A percentile compares a stretch with the other conserved stretches of the same genome.
Evolutionary conservation across 129 eudicot species (phyloP).

Genomic region (Tanacetum coccineum): DNA sequence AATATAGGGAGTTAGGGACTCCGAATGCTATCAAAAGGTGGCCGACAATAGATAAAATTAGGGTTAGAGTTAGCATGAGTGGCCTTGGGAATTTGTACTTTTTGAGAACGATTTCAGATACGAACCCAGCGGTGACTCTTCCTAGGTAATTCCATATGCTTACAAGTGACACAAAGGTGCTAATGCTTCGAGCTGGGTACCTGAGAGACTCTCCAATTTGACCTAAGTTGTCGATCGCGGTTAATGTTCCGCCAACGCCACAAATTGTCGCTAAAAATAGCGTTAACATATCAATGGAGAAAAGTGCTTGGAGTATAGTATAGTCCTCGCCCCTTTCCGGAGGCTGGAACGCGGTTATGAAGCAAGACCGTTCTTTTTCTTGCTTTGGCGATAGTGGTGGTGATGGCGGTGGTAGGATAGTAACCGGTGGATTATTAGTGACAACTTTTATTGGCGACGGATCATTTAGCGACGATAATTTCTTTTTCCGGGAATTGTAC

Average conservation of each 20-base stretch:
- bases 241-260: constrained; percentile 79
- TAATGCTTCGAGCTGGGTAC: constrained; percentile 51
- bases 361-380: constrained; percentile 44
- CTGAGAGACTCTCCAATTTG: constrained; percentile 65
- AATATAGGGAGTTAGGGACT: constrained; percentile 60
- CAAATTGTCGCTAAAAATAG: constrained; percentile 63
- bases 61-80: constrained; percentile 60
- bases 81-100: constrained; percentile 75
- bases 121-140: constrained; percentile 65
- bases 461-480: constrained; percentile 23
- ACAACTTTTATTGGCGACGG: constrained; percentile 34
- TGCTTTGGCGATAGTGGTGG: constrained; percentile 1
- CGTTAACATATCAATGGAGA: constrained; percentile 68
- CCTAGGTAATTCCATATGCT: constrained; percentile 94
- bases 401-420: constrained; percentile 15
- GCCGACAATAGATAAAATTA: constrained; percentile 58
- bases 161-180: constrained; percentile 80
- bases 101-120: constrained; percentile 50
- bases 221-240: constrained; percentile 81
- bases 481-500: constrained; percentile 26
- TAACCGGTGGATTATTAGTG: constrained; percentile 26
- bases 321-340: constrained; percentile 81
- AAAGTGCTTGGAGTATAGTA: constrained; percentile 87
- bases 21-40: constrained; percentile 72
- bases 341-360: constrained; percentile 50